Evolutionary conservation across 83 land plant genomes (phyloP).

Genomic region (Diphasiastrum complanatum): DNA sequence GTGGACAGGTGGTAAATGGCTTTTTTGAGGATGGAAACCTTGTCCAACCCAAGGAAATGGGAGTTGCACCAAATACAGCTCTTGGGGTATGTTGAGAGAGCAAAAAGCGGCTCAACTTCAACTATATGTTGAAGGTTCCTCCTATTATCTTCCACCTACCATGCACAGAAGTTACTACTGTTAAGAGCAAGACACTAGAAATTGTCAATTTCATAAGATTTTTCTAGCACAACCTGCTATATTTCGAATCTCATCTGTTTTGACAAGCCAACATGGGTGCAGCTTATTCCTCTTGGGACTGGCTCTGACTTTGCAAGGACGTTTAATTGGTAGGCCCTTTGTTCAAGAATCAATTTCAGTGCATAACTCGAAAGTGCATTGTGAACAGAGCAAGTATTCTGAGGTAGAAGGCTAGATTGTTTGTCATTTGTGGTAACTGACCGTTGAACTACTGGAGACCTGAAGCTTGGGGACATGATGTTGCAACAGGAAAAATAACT

Average conservation of each 20-base stretch:
- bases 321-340: conserved; percentile 70
- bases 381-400: no score
- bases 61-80: conserved; percentile 45
- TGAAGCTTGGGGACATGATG: no score
- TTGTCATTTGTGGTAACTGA: no score
- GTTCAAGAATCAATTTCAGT: background rate
- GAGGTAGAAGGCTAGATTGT: no score
- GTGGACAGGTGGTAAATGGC: conserved; percentile 87
- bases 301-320: conserved; percentile 96
- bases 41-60: conserved; percentile 26
- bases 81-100: conserved; percentile 61
- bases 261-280: no score
- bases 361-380: no score
- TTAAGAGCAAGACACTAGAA: no score
- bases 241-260: conserved; percentile 1
- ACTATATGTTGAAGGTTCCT: background rate
- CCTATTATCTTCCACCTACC: background rate
- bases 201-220: background rate
- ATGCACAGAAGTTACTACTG: conserved; percentile 3
- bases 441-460: no score
- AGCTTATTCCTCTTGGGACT: conserved; percentile 94
- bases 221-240: background rate
- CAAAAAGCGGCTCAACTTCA: background rate
- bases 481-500: conserved; percentile 65
- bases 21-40: conserved; percentile 72